Evolutionary conservation across 495 filamentous ascomycete species (phyloP).

Genomic region (Talaromyces liani): DNA sequence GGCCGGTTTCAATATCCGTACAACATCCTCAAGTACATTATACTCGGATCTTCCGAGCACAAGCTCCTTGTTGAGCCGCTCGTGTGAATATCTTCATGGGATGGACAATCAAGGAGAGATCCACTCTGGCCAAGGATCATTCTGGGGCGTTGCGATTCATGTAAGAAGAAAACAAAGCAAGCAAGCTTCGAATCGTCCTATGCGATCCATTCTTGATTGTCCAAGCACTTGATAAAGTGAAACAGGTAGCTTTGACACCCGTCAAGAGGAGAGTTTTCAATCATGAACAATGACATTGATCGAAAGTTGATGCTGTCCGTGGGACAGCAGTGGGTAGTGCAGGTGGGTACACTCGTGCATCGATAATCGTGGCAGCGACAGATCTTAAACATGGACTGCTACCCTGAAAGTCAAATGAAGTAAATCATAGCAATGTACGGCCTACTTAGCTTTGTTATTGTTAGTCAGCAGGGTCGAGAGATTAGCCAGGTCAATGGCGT

Average conservation of each 20-base stretch:
- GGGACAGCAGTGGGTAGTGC: not conserved
- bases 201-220: not conserved
- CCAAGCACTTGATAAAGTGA: not conserved
- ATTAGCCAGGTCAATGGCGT: no score
- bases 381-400: not conserved
- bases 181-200: not conserved
- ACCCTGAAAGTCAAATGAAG: not conserved
- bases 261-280: not conserved
- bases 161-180: not conserved
- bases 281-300: not conserved
- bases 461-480: no score
- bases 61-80: not conserved
- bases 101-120: not conserved
- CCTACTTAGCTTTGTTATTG: not conserved
- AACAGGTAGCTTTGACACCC: not conserved
- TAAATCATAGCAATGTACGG: not conserved
- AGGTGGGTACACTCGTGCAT: not conserved
- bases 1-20: not conserved
- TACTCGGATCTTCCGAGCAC: not conserved
- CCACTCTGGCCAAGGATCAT: not conserved
- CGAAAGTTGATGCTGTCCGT: not conserved
- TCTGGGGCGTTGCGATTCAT: not conserved
- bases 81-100: not conserved
- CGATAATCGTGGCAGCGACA: no score
- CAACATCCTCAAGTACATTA: not conserved